phyloP scores from a whole-genome alignment of 306 rosid genomes.

The Quillaja saponaria region DNA sequence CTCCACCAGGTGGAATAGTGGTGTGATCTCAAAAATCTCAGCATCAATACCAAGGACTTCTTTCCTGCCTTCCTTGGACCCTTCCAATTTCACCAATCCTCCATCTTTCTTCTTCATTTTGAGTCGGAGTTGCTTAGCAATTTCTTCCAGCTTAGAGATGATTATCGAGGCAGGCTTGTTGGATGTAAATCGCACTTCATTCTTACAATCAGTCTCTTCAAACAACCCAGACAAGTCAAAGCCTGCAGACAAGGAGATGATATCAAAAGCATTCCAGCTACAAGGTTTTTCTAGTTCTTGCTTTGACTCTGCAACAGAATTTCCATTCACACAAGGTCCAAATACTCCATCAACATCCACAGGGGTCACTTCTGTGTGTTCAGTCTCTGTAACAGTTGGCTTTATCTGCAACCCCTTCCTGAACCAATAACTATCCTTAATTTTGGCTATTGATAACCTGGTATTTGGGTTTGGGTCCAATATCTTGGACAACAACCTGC shows the following conservation, averaged over 20 bases:
- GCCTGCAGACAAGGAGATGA: slow-evolving; percentile 89
- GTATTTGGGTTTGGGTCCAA: slow-evolving; percentile 78
- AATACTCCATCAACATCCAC: slow-evolving; percentile 49
- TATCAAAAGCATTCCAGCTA: slow-evolving; percentile 83
- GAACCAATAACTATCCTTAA: slow-evolving; percentile 78
- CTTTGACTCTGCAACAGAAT: slow-evolving; percentile 43
- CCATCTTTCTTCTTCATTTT: slow-evolving; percentile 73
- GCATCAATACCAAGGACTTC: slow-evolving; percentile 70
- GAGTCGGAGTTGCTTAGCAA: slow-evolving; percentile 54
- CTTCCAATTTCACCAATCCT: slow-evolving; percentile 76
- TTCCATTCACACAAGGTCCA: slow-evolving; percentile 40
- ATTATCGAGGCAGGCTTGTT: slow-evolving; percentile 61
- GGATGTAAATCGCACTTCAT: slow-evolving; percentile 71
- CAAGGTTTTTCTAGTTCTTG: slow-evolving; percentile 54
- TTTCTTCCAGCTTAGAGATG: slow-evolving; percentile 76
- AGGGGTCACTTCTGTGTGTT: slow-evolving; percentile 39
- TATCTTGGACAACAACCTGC: slow-evolving; percentile 67
- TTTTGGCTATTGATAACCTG: slow-evolving; percentile 68
- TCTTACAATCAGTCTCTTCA: slow-evolving; percentile 54
- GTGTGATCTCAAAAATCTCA: slow-evolving; percentile 81
- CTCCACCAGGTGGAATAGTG: slow-evolving; percentile 73
- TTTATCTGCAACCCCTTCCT: slow-evolving; percentile 52
- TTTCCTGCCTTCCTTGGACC: slow-evolving; percentile 74
- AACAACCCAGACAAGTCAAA: slow-evolving; percentile 89
- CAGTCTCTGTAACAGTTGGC: slow-evolving; percentile 23